These are phyloP conservation scores for Persicaria maculosa DNA, from an alignment of 148 eudicot species.

Conservation along the genomic window DNA sequence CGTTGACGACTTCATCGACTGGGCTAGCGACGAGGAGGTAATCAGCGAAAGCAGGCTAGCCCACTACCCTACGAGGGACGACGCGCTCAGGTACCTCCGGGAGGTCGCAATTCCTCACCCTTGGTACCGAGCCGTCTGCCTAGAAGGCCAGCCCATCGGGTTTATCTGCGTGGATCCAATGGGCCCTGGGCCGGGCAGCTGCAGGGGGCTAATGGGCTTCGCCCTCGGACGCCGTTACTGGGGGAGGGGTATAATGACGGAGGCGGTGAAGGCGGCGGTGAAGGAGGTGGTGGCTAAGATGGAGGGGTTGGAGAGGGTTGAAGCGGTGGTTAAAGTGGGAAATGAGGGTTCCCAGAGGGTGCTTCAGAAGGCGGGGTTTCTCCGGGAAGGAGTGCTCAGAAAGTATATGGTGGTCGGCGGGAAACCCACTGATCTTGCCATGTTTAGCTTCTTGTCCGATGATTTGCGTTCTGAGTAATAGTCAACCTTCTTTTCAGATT, in stretches of 20 bases:
- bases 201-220: constrained; percentile 22
- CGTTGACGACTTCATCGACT: constrained; percentile 22
- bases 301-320: not conserved
- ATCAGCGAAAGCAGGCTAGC: constrained; percentile 10
- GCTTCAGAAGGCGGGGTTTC: not conserved
- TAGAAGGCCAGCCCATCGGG: constrained; percentile 24
- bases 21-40: constrained; percentile 27
- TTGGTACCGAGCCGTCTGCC: constrained; percentile 35
- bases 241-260: not conserved
- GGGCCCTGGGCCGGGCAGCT: constrained; percentile 1
- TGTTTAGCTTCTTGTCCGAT: not conserved
- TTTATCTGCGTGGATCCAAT: constrained; percentile 16
- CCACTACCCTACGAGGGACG: constrained; percentile 22
- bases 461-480: not conserved
- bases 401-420: not conserved
- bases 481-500: too few relatives aligned
- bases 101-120: constrained; percentile 34
- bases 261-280: not conserved
- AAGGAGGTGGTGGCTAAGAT: not conserved
- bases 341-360: not conserved
- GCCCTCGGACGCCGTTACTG: constrained; percentile 12
- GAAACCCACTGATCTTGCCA: not conserved
- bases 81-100: constrained; percentile 22
- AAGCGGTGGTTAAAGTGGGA: not conserved
- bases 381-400: not conserved